These are phyloP conservation scores for Leccinum broughii DNA, from an alignment of 768 basidiomycete species.

Conservation along the genomic window DNA sequence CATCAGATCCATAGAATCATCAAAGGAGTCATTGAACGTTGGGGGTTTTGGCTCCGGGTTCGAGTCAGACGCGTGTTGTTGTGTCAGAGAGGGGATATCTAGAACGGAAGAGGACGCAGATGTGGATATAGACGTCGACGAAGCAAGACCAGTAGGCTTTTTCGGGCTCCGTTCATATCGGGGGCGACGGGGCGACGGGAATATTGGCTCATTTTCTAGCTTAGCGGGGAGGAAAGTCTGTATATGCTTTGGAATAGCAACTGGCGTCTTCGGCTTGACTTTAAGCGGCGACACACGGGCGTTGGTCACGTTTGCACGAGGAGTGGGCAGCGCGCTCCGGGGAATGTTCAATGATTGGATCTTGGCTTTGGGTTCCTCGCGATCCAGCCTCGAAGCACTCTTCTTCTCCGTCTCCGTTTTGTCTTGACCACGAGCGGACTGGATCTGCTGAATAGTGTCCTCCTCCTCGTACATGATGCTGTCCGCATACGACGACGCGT, in stretches of 20 bases:
- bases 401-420: constrained; percentile 44
- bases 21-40: constrained; percentile 34
- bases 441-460: constrained; percentile 26
- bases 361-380: constrained; percentile 53
- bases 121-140: constrained; percentile 28
- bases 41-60: constrained; percentile 44
- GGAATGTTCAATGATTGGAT: constrained; percentile 38
- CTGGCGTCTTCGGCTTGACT: constrained; percentile 59
- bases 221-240: constrained; percentile 69
- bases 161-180: constrained; percentile 31
- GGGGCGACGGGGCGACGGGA: constrained; percentile 41
- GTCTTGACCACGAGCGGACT: constrained; percentile 37
- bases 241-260: constrained; percentile 44
- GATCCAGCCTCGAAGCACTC: constrained; percentile 41
- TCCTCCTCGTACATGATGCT: constrained; percentile 35
- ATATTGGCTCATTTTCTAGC: constrained; percentile 60
- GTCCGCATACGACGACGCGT: constrained; percentile 22
- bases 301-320: constrained; percentile 35
- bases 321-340: constrained; percentile 32
- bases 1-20: constrained; percentile 41
- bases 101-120: constrained; percentile 31
- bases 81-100: constrained; percentile 56
- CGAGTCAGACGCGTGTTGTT: constrained; percentile 32
- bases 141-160: constrained; percentile 18
- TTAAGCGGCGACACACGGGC: constrained; percentile 50